phyloP scores from a whole-genome alignment of 2,329 filamentous ascomycete genomes.

The Paraconiothyrium brasiliense region DNA sequence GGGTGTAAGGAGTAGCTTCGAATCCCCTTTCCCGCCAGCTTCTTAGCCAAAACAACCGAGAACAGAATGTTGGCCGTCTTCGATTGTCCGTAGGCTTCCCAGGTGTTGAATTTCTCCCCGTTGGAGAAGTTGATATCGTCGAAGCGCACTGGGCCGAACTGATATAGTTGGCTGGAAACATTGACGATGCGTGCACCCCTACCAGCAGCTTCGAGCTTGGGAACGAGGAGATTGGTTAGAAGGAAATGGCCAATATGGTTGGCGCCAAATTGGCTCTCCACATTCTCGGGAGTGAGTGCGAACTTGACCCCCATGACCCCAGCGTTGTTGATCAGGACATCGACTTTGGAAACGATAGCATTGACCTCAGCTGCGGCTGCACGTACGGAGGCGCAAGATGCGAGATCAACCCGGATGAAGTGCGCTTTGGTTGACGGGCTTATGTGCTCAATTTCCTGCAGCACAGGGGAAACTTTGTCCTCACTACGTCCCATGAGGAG shows the following conservation, averaged over 20 bases:
- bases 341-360: constrained; percentile 36
- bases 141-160: constrained; percentile 52
- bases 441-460: no score
- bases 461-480: no score
- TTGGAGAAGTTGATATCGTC: constrained; percentile 55
- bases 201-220: constrained; percentile 48
- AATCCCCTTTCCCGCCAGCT: constrained; percentile 34
- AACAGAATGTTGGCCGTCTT: constrained; percentile 62
- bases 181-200: constrained; percentile 52
- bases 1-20: constrained; percentile 43
- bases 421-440: no score
- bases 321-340: constrained; percentile 56
- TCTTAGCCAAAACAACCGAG: constrained; percentile 32
- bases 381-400: neutral
- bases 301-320: constrained; percentile 48
- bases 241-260: constrained; percentile 63
- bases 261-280: constrained; percentile 55
- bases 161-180: constrained; percentile 53
- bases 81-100: constrained; percentile 61
- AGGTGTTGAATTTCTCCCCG: constrained; percentile 52
- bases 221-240: constrained; percentile 56
- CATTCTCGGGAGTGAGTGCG: constrained; percentile 43
- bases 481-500: no score
- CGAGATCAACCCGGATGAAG: neutral
- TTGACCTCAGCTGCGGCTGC: neutral